Evolutionary conservation across 495 filamentous ascomycete genomes (phyloP), one percentile per base, ranked within the genome.

Genomic region (Viridothelium virens): DNA sequence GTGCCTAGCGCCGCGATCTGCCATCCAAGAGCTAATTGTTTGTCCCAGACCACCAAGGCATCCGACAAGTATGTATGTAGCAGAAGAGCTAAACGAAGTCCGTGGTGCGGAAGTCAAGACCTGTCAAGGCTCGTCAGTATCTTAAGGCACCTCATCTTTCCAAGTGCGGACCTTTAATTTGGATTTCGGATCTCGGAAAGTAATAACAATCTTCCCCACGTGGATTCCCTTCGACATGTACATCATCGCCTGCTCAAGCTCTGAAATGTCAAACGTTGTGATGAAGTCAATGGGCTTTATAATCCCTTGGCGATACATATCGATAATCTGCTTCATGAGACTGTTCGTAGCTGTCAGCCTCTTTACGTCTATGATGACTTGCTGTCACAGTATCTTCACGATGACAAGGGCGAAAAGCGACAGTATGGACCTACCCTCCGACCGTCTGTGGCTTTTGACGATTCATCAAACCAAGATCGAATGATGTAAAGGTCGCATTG

Each of bases 71-170:
- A 83, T 37, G 68, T 83, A 83, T 5, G 78, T 72, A 1, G 71
- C 75, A 38, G 74, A 10, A 39, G 34, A 14, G n/a, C 12, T 18
- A 14, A 38, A 63, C 12, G 37, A 38, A 31, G 56, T 31, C 7
- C 61, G n/a, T 53, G 48, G 48, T n/a, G 48, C n/a, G n/a, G 48
- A 25, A 25, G n/a, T 3, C n/a, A 3, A 3, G 46, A 61, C 44
- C 18, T 34, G 25, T 9, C 70, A 68, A 11, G 59, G 36, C 33
- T 62, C 46, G 37, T 76, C 66, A 7, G 66, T 64, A 25, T 70
- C 65, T 0, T 75, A n/a, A 78, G 73, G 10, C 88, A 72, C 12
- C 87, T 80, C 7, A 85, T 69, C 71, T 89, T 89, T 1, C 86
- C 86, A n/a, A 80, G 71, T 3, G 80, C 72, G 41, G 79, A 82